These are phyloP conservation scores for Cajanus cajan DNA, from an alignment of 306 rosid genomes.

Conservation along the genomic window DNA sequence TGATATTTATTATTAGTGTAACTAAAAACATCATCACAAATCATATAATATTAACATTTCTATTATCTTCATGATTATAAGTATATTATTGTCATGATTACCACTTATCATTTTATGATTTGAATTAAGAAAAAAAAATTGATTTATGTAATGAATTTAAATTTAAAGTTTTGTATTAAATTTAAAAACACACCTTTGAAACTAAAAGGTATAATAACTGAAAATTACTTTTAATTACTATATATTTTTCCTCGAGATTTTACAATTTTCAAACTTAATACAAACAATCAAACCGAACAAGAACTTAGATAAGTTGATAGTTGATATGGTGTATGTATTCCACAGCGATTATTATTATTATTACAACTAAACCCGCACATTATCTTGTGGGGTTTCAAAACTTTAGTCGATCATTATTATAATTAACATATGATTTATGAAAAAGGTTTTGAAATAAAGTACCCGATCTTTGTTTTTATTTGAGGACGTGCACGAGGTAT, in stretches of 20 bases:
- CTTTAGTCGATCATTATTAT: background rate
- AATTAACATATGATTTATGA: slow-evolving; percentile 27
- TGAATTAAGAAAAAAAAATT: background rate
- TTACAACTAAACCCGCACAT: background rate
- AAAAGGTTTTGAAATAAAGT: slow-evolving; percentile 7
- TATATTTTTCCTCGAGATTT: too few species aligned
- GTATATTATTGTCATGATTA: too few species aligned
- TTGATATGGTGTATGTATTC: background rate
- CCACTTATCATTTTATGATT: too few species aligned
- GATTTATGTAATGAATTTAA: background rate
- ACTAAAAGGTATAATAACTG: background rate
- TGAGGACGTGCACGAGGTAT: slow-evolving; percentile 28
- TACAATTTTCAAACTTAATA: background rate
- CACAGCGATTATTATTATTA: background rate
- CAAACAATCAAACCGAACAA: background rate
- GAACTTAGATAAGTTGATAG: background rate
- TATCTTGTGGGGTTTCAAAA: background rate
- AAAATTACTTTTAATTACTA: background rate
- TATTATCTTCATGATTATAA: too few species aligned
- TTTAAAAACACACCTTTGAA: background rate
- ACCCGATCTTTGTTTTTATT: slow-evolving; percentile 38
- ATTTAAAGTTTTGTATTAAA: background rate
- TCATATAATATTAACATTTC: too few species aligned
- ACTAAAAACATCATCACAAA: too few species aligned
- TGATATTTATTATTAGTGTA: too few species aligned